phyloP scores from a whole-genome alignment of 148 eudicot species.

The Vaccinium myrtillus region DNA sequence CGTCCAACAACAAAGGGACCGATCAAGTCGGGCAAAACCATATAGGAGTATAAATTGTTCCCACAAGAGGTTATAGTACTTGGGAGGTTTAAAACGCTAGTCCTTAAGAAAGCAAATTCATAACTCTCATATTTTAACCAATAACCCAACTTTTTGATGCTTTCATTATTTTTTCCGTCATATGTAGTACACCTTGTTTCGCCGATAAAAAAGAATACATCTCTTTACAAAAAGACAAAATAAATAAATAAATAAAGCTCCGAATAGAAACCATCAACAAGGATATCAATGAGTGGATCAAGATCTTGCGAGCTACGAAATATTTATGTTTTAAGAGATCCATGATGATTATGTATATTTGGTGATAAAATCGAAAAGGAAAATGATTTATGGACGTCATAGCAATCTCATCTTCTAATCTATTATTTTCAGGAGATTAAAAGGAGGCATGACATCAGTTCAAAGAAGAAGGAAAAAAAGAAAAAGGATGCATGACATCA shows the following conservation, averaged over 20 bases:
- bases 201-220: too few species aligned
- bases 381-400: not conserved
- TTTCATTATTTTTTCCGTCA: not conserved
- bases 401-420: not conserved
- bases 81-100: not conserved
- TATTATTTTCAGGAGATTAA: not conserved
- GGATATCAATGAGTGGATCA: not conserved
- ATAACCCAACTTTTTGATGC: not conserved
- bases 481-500: not conserved
- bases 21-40: not conserved
- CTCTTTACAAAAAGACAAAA: not conserved
- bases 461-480: too few species aligned
- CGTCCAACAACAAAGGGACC: not conserved
- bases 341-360: not conserved
- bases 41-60: not conserved
- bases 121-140: not conserved
- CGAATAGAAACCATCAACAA: not conserved
- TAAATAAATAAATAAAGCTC: too few species aligned
- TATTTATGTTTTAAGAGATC: not conserved
- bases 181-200: not conserved
- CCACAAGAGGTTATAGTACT: not conserved
- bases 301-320: not conserved
- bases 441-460: not conserved
- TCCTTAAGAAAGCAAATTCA: not conserved
- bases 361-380: not conserved